These are phyloP conservation scores for Aaosphaeria arxii DNA, from an alignment of 2,329 filamentous ascomycete genomes.

Conservation along the genomic window DNA sequence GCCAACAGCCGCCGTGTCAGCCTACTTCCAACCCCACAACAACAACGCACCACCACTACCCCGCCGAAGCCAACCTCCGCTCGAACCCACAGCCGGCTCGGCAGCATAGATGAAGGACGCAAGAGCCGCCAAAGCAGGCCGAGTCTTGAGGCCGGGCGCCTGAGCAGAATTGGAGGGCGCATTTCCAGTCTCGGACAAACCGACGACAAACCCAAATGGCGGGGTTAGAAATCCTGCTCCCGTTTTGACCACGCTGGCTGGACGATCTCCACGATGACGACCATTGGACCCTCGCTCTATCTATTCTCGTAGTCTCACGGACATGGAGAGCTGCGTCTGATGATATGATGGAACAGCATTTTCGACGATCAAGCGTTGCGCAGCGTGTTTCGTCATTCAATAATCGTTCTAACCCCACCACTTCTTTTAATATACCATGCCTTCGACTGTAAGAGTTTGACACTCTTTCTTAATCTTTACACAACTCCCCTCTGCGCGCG, in stretches of 20 bases:
- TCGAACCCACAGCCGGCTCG: conserved; percentile 20
- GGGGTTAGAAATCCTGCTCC: neutral
- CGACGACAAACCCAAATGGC: neutral
- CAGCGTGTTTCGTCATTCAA: neutral
- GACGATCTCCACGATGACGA: neutral
- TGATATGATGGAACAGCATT: neutral
- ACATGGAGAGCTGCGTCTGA: neutral
- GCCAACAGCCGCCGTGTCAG: conserved; percentile 28
- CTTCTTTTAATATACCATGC: no score
- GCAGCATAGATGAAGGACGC: conserved; percentile 19
- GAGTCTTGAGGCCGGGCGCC: conserved; percentile 12
- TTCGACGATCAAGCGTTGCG: neutral
- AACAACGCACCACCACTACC: conserved; percentile 21
- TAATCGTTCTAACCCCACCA: neutral
- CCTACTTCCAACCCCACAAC: conserved; percentile 27
- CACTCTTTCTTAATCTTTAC: no score
- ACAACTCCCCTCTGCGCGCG: no score
- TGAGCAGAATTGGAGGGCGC: conserved; percentile 16
- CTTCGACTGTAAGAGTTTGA: no score
- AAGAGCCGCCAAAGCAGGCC: conserved; percentile 11
- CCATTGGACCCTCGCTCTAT: neutral
- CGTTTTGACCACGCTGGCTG: neutral
- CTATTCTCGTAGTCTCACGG: neutral
- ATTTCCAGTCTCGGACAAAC: conserved; percentile 2
- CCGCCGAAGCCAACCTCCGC: conserved; percentile 6